These are phyloP conservation scores for Aspergillus clavatus DNA, from an alignment of 2,329 filamentous ascomycete genomes.

Conservation along the genomic window DNA sequence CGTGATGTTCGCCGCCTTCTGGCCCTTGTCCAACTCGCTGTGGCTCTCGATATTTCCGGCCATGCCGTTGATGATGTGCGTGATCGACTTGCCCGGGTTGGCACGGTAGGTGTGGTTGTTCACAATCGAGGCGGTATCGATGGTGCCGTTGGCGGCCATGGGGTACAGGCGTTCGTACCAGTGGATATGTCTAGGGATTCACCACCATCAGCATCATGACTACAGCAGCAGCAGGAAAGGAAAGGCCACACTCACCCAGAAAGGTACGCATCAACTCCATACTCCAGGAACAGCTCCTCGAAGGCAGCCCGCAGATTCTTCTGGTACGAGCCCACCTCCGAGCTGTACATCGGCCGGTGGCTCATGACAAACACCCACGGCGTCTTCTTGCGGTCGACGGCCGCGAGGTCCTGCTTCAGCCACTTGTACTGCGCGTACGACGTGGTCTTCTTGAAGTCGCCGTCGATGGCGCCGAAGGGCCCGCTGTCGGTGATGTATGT, in stretches of 20 bases:
- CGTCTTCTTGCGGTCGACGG: conserved; percentile 45
- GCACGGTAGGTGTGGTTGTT: conserved; percentile 48
- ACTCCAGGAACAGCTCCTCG: conserved; percentile 41
- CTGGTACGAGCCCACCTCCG: conserved; percentile 45
- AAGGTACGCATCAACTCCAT: conserved; percentile 47
- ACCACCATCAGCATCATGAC: background rate
- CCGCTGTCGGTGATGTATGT: conserved; percentile 48
- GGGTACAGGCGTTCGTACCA: conserved; percentile 46
- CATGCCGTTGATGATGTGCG: conserved; percentile 51
- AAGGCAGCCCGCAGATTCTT: conserved; percentile 43
- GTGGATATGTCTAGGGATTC: conserved; percentile 41
- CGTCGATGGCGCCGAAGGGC: conserved; percentile 45
- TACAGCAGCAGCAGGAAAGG: too few relatives aligned
- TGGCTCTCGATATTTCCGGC: conserved; percentile 52
- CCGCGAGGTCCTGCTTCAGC: conserved; percentile 43
- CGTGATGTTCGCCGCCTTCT: conserved; percentile 40
- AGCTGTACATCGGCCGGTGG: conserved; percentile 49
- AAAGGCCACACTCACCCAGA: conserved; percentile 26
- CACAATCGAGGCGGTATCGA: conserved; percentile 41
- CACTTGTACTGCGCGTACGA: conserved; percentile 47
- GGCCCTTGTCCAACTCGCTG: conserved; percentile 33
- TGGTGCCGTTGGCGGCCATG: conserved; percentile 35
- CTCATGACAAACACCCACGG: conserved; percentile 49
- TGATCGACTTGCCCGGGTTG: conserved; percentile 47
- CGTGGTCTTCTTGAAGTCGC: conserved; percentile 38